A percentile compares a stretch with the other conserved stretches of the same genome.
These are phyloP conservation scores for Iberis pinnata DNA, from an alignment of 345 rosid species.

Conservation along the genomic window DNA sequence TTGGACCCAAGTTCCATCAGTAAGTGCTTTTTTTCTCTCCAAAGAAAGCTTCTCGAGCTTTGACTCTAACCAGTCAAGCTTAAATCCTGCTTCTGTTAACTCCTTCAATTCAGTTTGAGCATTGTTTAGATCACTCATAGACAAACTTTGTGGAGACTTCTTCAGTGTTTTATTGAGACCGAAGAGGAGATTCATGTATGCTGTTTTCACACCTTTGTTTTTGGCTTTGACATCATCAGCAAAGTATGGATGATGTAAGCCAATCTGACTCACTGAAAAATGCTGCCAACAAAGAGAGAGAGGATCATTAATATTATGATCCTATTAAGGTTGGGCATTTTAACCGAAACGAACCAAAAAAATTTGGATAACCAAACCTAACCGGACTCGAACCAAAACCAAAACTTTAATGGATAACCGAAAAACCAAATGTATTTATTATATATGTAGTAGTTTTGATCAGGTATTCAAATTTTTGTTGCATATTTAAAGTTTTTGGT, in stretches of 20 bases:
- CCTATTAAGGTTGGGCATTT: no score
- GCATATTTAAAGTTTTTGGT: no score
- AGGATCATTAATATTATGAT: background rate
- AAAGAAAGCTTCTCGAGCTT: background rate
- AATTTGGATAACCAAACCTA: no score
- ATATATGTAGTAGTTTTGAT: no score
- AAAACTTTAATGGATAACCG: no score
- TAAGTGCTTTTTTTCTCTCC: background rate
- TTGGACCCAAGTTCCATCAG: background rate
- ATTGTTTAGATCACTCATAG: background rate
- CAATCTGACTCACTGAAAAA: background rate
- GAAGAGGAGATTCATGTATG: background rate
- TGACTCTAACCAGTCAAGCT: background rate
- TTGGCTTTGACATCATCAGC: background rate
- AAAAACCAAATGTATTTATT: no score
- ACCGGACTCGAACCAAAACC: no score
- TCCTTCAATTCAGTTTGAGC: background rate
- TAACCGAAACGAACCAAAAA: no score
- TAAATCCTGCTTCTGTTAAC: background rate
- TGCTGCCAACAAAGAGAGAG: background rate
- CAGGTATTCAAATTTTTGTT: no score
- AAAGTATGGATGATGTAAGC: background rate
- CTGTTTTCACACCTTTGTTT: background rate
- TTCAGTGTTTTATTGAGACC: background rate
- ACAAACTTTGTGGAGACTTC: background rate